These are phyloP conservation scores for Coemansia sp. DNA, from an alignment of 371 early-diverging fungal genomes.

Conservation along the genomic window DNA sequence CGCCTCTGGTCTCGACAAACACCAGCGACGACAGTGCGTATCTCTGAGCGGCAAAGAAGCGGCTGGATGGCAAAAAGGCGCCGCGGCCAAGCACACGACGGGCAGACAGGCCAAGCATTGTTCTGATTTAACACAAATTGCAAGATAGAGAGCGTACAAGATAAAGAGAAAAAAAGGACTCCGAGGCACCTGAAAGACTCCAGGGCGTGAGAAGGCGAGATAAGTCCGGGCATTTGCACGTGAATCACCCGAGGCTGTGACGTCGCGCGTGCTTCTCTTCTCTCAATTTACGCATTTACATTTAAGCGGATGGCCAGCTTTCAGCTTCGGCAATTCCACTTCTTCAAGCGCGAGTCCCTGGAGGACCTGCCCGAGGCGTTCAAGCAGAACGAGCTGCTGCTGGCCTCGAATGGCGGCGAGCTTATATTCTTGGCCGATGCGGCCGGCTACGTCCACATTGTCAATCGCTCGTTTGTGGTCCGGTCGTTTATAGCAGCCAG, in stretches of 20 bases:
- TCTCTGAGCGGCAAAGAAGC: conserved; percentile 11
- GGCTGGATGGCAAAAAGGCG: background rate
- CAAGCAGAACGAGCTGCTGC: conserved; percentile 49
- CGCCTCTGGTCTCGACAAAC: conserved; percentile 86
- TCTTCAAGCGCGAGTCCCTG: conserved; percentile 74
- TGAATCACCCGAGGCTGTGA: background rate
- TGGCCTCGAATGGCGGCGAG: conserved; percentile 40
- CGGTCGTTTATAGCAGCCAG: conserved; percentile 66
- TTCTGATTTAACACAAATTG: background rate
- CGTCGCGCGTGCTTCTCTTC: background rate
- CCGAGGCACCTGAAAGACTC: background rate
- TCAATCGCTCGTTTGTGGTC: conserved; percentile 68
- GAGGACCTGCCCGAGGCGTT: conserved; percentile 66
- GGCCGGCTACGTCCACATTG: conserved; percentile 62
- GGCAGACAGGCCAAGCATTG: conserved; percentile 28
- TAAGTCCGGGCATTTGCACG: background rate
- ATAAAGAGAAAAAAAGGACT: background rate
- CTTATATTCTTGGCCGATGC: conserved; percentile 53
- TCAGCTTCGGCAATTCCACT: conserved; percentile 73
- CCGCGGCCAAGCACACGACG: conserved; percentile 21
- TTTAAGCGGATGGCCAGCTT: conserved; percentile 49
- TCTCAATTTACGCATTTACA: background rate
- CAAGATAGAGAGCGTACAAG: background rate
- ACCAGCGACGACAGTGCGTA: conserved; percentile 63
- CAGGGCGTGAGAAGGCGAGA: background rate